Evolutionary conservation across 805 yeast species (phyloP).

Genomic region (Candida maltosa): DNA sequence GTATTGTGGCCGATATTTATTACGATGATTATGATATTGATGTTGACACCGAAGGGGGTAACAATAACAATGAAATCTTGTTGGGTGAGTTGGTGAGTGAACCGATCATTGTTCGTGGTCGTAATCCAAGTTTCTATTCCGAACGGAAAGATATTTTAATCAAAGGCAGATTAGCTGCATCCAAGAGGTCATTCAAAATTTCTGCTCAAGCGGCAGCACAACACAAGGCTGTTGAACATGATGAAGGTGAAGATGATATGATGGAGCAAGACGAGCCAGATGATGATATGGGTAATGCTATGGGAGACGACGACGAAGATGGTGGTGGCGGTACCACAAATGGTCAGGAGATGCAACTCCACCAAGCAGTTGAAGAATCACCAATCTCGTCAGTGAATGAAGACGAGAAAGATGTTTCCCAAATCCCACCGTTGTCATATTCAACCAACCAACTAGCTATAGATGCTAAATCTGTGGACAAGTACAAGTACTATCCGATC

Average conservation of each 20-base stretch:
- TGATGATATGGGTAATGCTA: too few species aligned
- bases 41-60: constrained; percentile 9
- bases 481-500: constrained; percentile 50
- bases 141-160: constrained; percentile 50
- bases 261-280: too few species aligned
- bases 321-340: constrained; percentile 5
- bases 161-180: constrained; percentile 17
- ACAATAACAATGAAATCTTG: constrained; percentile 26
- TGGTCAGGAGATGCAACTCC: neutral
- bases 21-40: constrained; percentile 30
- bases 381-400: constrained; percentile 9
- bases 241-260: neutral
- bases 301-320: constrained; percentile 8
- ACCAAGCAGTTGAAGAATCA: constrained; percentile 8
- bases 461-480: constrained; percentile 11
- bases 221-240: constrained; percentile 1
- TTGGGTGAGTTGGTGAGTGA: constrained; percentile 30
- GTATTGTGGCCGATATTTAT: constrained; percentile 35
- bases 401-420: constrained; percentile 10
- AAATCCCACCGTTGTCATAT: constrained; percentile 12
- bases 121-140: constrained; percentile 59
- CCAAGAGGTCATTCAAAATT: constrained; percentile 15
- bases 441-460: constrained; percentile 8
- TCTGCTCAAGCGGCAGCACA: constrained; percentile 5
- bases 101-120: constrained; percentile 57